Base-by-base conservation (phyloP, 2,329 filamentous ascomycete genomes). In the Fusarium tuaranense region DNA sequence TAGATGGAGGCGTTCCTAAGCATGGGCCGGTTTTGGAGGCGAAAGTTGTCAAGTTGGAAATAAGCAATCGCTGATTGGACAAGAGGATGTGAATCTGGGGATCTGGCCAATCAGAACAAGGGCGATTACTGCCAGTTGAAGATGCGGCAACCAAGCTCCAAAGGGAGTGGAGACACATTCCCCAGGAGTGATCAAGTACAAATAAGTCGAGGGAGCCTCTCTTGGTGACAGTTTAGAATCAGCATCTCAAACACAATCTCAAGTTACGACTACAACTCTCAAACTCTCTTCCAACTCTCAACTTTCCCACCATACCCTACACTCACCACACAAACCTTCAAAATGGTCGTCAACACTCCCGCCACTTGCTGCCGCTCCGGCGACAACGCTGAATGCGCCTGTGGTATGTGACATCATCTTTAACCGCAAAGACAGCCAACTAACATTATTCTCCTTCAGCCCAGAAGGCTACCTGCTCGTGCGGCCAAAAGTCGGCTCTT, bases 401-500 rank as follows among this genome's bases (percentile, higher is more conserved):
- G 89, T 82, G 89, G 89, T 90, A 87, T 77, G 88, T 84, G 65
- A 65, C 44, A 62, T 70, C 66, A 73, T 67, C 14, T 25, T 34
- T 16, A 12, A 10, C 14, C 36, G 10, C 34, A 32, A 36, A 7
- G 22, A 18, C 22, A 25, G 10, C 60, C 67, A 70, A 74, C 70
- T 53, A 2, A 66, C n/a, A n/a, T 14, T 12, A 0, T 5, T 57
- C 12, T 7, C 66, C 63, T 25, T 22, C 76, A 90, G 91, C 90
- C 77, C 83, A 90, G 78, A 88, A 92, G 83, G 91, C 91, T 10
- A 92, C 88, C 70, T 98, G 95, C 90, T 97, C 94, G 18, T 98
- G 96, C 83, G 96, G 96, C 81, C 92, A 98, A 87, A 90, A 97
- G 82, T 90, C 92, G 5, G 96, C 96, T 60, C 91, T 98, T 59